These are phyloP conservation scores for Aspergillus sp. DNA, from an alignment of 2,329 filamentous ascomycete species.

Conservation along the genomic window DNA sequence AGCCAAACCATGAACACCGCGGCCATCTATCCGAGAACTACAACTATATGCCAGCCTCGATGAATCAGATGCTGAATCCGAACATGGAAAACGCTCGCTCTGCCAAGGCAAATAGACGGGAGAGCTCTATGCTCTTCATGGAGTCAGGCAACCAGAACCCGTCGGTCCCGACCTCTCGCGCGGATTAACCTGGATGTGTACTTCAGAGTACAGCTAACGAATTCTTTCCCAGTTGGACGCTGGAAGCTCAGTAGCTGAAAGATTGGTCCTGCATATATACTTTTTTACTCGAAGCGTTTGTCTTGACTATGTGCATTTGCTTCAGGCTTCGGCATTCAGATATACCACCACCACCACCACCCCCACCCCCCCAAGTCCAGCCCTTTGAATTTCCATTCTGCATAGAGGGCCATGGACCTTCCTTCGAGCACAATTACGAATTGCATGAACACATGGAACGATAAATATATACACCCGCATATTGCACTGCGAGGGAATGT, in stretches of 20 bases:
- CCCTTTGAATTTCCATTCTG: too few relatives aligned
- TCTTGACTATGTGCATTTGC: too few relatives aligned
- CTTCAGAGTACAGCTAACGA: background rate
- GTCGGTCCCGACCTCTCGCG: constrained; percentile 15
- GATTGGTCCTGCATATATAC: too few relatives aligned
- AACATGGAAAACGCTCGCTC: constrained; percentile 28
- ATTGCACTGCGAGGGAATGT: constrained; percentile 13
- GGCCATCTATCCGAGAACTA: constrained; percentile 24
- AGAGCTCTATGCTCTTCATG: constrained; percentile 45
- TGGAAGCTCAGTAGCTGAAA: too few relatives aligned
- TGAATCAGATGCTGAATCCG: constrained; percentile 37
- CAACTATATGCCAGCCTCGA: constrained; percentile 21
- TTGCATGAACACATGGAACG: constrained; percentile 23
- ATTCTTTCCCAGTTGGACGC: background rate
- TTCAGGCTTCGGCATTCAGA: too few relatives aligned
- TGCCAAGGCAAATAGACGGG: constrained; percentile 40
- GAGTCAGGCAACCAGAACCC: constrained; percentile 27
- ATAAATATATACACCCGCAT: constrained; percentile 15
- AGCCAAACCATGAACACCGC: constrained; percentile 42
- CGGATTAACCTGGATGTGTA: constrained; percentile 8
- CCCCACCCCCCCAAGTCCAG: too few relatives aligned
- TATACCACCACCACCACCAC: too few relatives aligned
- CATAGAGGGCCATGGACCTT: too few relatives aligned
- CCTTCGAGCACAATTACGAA: constrained; percentile 18
- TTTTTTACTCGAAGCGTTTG: too few relatives aligned